phyloP scores from a whole-genome alignment of 2,329 filamentous ascomycete species.

The Fonsecaea erecta region DNA sequence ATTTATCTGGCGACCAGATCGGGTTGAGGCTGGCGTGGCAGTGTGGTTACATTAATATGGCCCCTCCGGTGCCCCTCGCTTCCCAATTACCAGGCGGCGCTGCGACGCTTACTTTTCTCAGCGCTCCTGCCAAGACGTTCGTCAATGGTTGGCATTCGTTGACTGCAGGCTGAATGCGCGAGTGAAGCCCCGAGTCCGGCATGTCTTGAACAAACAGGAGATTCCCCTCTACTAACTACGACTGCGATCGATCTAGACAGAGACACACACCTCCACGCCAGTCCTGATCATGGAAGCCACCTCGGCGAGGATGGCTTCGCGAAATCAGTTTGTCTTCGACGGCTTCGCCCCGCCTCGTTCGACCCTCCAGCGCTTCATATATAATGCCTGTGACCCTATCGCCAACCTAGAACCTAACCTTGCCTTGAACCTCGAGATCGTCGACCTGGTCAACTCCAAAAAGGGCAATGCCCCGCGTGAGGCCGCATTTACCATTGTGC shows the following conservation, averaged over 20 bases:
- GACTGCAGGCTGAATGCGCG: neutral
- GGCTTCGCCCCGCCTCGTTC: slow-evolving; percentile 79
- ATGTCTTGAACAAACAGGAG: neutral
- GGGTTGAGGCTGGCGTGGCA: neutral
- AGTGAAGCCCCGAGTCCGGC: neutral
- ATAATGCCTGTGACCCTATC: slow-evolving; percentile 86
- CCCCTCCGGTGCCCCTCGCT: neutral
- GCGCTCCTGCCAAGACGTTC: neutral
- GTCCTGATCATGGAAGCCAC: slow-evolving; percentile 74
- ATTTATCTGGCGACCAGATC: neutral
- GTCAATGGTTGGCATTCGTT: neutral
- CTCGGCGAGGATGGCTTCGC: slow-evolving; percentile 90
- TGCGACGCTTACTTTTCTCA: neutral
- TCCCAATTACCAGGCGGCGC: no score
- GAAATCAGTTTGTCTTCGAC: slow-evolving; percentile 92
- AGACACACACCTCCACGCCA: neutral
- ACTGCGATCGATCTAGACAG: neutral
- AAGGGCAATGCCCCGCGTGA: slow-evolving; percentile 95
- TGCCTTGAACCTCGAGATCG: slow-evolving; percentile 92
- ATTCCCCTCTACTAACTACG: neutral
- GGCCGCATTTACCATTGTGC: slow-evolving; percentile 89
- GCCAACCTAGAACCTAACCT: slow-evolving; percentile 98
- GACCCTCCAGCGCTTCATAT: slow-evolving; percentile 91
- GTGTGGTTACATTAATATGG: neutral
- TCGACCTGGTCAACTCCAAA: slow-evolving; percentile 95